phyloP scores from a whole-genome alignment of 768 basidiomycete species.

The Kwoniella sp. region DNA sequence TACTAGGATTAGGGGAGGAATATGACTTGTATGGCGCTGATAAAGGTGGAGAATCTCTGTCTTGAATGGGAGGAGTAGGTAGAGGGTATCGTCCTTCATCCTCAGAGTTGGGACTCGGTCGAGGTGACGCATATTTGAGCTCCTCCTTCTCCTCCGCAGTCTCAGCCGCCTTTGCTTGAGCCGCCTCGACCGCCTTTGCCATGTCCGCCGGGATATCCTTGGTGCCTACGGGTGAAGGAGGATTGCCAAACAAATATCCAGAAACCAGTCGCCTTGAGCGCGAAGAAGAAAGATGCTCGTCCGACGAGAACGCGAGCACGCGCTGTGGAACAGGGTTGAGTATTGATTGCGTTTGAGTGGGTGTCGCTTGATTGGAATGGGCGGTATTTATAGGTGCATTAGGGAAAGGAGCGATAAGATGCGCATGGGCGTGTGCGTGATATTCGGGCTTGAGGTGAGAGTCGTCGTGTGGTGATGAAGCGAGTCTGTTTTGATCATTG shows the following conservation, averaged over 20 bases:
- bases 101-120: slow-evolving; percentile 10
- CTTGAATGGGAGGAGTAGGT: slow-evolving; percentile 14
- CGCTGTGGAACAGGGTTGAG: slow-evolving; percentile 12
- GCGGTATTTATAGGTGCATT: slow-evolving; percentile 1
- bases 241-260: slow-evolving; percentile 53
- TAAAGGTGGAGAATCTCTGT: slow-evolving; percentile 35
- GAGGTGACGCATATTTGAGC: background rate
- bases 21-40: slow-evolving; percentile 29
- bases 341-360: slow-evolving; percentile 1
- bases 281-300: slow-evolving; percentile 37
- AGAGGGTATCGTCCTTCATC: slow-evolving; percentile 18
- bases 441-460: slow-evolving; percentile 3
- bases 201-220: slow-evolving; percentile 1
- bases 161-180: background rate
- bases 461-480: slow-evolving; percentile 11
- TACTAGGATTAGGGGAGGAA: slow-evolving; percentile 18
- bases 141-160: background rate
- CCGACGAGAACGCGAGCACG: background rate
- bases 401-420: slow-evolving; percentile 1
- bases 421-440: background rate
- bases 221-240: slow-evolving; percentile 22
- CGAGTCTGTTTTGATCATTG: background rate
- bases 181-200: background rate
- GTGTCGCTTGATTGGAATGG: background rate
- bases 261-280: slow-evolving; percentile 44